Base-by-base conservation (phyloP, 306 rosid genomes). In the Arachis stenosperma region DNA sequence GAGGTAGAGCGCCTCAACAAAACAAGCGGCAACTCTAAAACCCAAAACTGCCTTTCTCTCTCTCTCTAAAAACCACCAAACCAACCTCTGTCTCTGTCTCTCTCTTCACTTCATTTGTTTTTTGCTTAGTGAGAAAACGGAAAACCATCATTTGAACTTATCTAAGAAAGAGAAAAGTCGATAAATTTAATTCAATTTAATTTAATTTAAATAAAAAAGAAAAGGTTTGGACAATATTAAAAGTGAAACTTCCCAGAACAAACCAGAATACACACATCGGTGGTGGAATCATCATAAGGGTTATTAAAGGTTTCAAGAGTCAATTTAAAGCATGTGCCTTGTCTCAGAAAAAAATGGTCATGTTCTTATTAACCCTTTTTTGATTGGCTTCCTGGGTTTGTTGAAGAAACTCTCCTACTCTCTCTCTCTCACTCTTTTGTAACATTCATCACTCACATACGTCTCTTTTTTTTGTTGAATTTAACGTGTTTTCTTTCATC, bases 201-300 rank as follows among this genome's bases (percentile, higher is more conserved):
- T 33, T 33, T 33, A 33, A 33, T 33, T 33, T 33, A 33, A 44
- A 6, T 0, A 6, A 14, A 67, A 0, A 2, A 15, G 55, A 8
- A 69, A 51, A 13, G 0, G 3, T 55, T 6, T 13, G 6, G 74
- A 55, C 76, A 47, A 14, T 42, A 52, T 52, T 52, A 67, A 70
- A 82, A 76, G 75, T 64, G 81, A 51, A 81, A 82, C 88, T 78
- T 71, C 70, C 79, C 82, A 56, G 85, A 85, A 85, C 63, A 85
- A 82, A 85, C 88, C 86, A 82, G 88, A 86, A 74, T 42, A 2
- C 70, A 70, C 87, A 77, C 82, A 77, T 76, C 83, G 81, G 80
- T 58, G 64, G 46, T 59, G 41, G 39, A 33, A 51, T 63, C 48
- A 36, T 71, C 37, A 33, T 33, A 33, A 33, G 37, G 53, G 33